phyloP scores from a whole-genome alignment of 2,329 filamentous ascomycete genomes.

The Venturia nashicola region DNA sequence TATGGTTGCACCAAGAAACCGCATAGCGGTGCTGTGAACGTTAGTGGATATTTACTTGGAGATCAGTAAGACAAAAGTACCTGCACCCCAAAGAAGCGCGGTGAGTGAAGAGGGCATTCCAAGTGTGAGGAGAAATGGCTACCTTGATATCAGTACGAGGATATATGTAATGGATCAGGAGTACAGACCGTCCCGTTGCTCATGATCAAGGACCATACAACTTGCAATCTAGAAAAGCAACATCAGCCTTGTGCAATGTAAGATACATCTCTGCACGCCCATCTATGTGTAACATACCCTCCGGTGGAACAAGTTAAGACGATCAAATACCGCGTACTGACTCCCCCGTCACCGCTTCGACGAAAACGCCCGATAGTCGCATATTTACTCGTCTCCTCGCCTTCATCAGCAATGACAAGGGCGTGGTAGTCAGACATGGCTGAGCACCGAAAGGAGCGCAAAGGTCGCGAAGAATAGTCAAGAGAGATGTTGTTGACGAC shows the following conservation, averaged over 20 bases:
- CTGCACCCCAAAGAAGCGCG: constrained; percentile 71
- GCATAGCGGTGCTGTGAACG: constrained; percentile 50
- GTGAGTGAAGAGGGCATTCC: constrained; percentile 74
- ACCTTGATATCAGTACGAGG: neutral
- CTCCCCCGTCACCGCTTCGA: neutral
- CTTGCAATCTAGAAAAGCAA: constrained; percentile 9
- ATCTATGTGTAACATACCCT: neutral
- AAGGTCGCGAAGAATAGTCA: neutral
- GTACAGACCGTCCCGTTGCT: constrained; percentile 11
- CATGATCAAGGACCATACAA: constrained; percentile 14
- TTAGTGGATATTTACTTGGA: neutral
- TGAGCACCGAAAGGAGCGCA: neutral
- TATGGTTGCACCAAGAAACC: constrained; percentile 73
- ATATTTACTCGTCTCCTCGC: neutral
- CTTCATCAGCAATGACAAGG: neutral
- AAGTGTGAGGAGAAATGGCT: constrained; percentile 60
- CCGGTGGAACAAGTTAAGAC: constrained; percentile 5
- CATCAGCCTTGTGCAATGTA: neutral
- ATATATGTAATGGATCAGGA: neutral
- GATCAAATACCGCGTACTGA: constrained; percentile 1
- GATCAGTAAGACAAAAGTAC: neutral
- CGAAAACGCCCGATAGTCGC: neutral
- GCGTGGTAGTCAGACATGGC: neutral
- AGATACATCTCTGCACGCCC: too few species aligned
- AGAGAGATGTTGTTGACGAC: neutral